Evolutionary conservation across 148 eudicot species (phyloP).

Genomic region (Dianthus caryophyllus): DNA sequence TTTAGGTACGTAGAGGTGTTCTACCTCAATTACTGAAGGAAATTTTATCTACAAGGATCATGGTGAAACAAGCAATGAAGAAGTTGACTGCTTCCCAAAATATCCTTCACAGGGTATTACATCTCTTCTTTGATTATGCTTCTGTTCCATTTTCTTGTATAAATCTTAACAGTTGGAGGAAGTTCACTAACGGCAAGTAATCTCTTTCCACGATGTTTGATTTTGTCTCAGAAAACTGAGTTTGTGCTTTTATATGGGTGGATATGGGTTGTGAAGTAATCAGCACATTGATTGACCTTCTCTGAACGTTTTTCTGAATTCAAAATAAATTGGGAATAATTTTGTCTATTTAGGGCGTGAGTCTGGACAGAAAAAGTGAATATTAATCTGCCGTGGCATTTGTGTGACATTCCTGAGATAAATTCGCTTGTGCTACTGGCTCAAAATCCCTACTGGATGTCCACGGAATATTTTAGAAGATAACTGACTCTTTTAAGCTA

Average conservation of each 20-base stretch:
- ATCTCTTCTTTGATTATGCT: not conserved
- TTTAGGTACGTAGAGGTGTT: constrained; percentile 75
- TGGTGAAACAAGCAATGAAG: constrained; percentile 96
- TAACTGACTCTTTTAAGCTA: not conserved
- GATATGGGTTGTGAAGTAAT: not conserved
- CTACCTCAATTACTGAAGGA: constrained; percentile 85
- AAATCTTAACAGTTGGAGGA: not conserved
- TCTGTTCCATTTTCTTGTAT: constrained; percentile 9
- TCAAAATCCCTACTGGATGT: not conserved
- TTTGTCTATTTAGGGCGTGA: too few relatives aligned
- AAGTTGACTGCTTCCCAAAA: constrained; percentile 61
- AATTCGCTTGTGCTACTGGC: not conserved
- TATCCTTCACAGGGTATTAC: constrained; percentile 65
- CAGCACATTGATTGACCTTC: not conserved
- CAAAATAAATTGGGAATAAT: too few relatives aligned
- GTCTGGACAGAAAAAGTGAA: not conserved
- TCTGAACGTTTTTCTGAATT: too few relatives aligned
- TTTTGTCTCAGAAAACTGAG: not conserved
- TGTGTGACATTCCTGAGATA: not conserved
- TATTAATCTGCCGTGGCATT: not conserved
- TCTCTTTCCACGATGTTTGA: not conserved
- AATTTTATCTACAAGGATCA: constrained; percentile 86
- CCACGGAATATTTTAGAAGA: not conserved
- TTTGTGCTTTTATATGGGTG: not conserved
- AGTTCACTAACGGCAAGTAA: constrained; percentile 1